Evolutionary conservation across 164 flowering plant species (phyloP), one percentile per base, ranked within the genome.

Genomic region (Magnolia kwangsiensis): DNA sequence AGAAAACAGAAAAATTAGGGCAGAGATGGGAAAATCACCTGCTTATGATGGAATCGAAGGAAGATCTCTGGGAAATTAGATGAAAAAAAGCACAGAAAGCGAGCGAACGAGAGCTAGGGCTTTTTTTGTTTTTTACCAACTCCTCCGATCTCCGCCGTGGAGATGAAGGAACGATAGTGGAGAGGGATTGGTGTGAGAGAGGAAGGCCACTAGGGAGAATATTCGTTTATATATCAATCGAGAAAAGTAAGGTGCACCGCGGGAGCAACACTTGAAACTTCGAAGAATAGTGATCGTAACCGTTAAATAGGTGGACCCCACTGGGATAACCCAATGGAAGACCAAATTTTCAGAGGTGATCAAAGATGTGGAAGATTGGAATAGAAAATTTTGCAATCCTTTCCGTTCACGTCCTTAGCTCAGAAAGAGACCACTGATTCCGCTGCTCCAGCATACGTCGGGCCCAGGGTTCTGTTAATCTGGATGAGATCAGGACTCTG

Each of bases 121-220:
- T 72, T 72, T 55, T 31, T 67, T 29, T 16, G 51, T 58, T 58
- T 31, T 67, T 67, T 29, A 67, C 51, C 50, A 59, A 73, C 75
- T 73, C 75, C 75, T 61, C 67, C 66, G 75, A 73, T 73, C 75
- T 58, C 27, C 75, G 55, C 75, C 67, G 68, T 73, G 67, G 75
- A 73, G 75, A 55, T 73, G 66, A 31, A 73, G 67, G 67, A 64
- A 20, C 67, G 67, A 72, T 13, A 23, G 27, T 21, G 65, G 10
- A 37, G 24, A 50, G 1, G 1, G 73, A 50, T 20, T 71, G 8
- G 61, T 37, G 59, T 11, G 24, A 71, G 51, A 51, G 58, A 51
- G 61, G 16, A 3, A 2, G 1, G 61, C 61, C 61, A 16, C 16
- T 11, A 16, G 13, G 13, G 61, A 55, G 61, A 55, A 55, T 55